Evolutionary conservation across 352 stramenopile genomes (phyloP), one percentile per base, ranked within the genome.

Genomic region (Globisporangium abappressorium): DNA sequence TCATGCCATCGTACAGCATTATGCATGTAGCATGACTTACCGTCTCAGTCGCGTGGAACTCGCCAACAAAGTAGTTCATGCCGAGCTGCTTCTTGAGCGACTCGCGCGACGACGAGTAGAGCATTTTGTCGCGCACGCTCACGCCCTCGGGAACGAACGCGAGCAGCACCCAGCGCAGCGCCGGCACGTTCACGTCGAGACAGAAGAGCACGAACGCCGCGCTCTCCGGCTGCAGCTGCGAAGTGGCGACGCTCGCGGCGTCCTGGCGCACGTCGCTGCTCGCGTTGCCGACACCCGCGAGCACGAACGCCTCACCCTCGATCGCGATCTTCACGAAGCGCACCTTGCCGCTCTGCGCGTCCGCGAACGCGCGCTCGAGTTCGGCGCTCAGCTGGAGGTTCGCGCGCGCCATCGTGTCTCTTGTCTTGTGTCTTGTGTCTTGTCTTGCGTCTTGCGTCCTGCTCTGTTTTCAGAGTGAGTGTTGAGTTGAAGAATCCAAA

Each of bases 11-110:
- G 5, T 15, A 47, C 14, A 47, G 41, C 43, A 57, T 2, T 28
- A 15, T 6, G 24, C n/a, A 38, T 1, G 47, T 4, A 54, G 18
- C n/a, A 15, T n/a, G 14, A 24, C 63, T 15, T 58, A 87, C 80
- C 72, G 90, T 70, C 53, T 95, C 84, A 3, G 88, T 97, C 15
- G 89, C 89, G 70, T 96, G 88, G 66, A 96, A 94, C 63, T 97
- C 91, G 65, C 87, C 89, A 8, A 91, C 78, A 74, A 97, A 97
- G 75, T 97, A 97, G 62, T 94, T 94, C n/a, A 91, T 70, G 14
- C 91, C 91, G 60, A 97, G 81, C 62, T 95, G 87, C 69, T 95
- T 94, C 75, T 96, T 95, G 54, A 97, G 76, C 78, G 89, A 95
- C 36, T 97, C 88, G 51, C 91, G 87, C 58, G 91, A 94, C 53